Base-by-base conservation (phyloP, 176 grass and related monocot species). In the Pontederia paniculata region DNA sequence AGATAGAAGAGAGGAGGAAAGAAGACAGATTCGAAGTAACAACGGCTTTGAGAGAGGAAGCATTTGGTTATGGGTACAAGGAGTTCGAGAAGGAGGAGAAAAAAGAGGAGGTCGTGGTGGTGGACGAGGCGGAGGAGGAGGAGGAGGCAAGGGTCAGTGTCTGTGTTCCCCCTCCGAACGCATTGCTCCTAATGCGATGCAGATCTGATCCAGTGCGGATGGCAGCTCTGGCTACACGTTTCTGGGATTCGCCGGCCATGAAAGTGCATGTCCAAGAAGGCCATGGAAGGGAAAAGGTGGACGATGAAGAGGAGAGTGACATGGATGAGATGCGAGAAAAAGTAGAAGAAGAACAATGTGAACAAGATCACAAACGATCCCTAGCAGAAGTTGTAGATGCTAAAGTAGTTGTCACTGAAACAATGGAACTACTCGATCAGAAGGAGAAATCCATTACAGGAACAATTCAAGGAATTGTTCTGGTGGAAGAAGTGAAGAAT, bases 171-270 rank as follows among this genome's bases (percentile, higher is more conserved):
- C 93, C 93, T 0, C 84, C 75, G 65, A 97, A 97, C 66, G 93
- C 93, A 2, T 74, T 97, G 45, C 70, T 97, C 68, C 80, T 97
- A 21, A 97, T 97, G 93, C 72, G 93, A 49, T 97, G 93, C 65
- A 68, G 93, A 58, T 97, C 86, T 0, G 93, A 97, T 82, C 93
- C 86, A 0, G 86, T 97, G 15, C 66, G 86, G n/a, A 91, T 97
- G 86, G 93, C 93, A 3, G 83, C 83, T 7, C 52, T 97, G 0
- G 66, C 83, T 20, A 97, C 70, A 0, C 79, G 75, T 9, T 80
- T 97, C 55, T 97, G 86, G 86, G 93, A 83, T 1, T 97, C 93
- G 13, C 86, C 93, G 0, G 83, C 78, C 0, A 76, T 80, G 2
- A 74, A 88, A 21, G 84, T 62, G 2, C 52, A 74, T 50, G 77